phyloP scores from a whole-genome alignment of 176 grass and related monocot species.

The Miscanthus lutarioriparius region DNA sequence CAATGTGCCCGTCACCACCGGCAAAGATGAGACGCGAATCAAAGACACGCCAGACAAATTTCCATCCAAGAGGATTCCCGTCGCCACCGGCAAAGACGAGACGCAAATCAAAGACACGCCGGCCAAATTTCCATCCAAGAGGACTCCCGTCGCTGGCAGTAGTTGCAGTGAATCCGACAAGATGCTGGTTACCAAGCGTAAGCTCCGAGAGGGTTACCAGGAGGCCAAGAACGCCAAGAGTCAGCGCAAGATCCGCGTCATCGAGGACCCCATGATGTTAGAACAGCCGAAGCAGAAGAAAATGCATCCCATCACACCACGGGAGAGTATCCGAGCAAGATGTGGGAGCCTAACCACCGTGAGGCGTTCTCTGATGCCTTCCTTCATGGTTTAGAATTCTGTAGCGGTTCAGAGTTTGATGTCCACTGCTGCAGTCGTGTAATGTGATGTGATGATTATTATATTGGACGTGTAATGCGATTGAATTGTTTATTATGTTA shows the following conservation, averaged over 20 bases:
- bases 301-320: too few species aligned
- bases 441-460: background rate
- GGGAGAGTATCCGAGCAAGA: background rate
- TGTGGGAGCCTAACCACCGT: background rate
- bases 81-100: background rate
- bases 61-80: background rate
- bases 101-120: too few species aligned
- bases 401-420: background rate
- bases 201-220: background rate
- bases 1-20: background rate
- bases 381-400: background rate
- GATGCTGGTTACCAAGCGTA: background rate
- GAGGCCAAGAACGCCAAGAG: background rate
- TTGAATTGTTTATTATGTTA: background rate
- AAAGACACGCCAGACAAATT: too few species aligned
- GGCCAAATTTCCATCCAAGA: background rate
- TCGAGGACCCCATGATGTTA: too few species aligned
- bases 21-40: too few species aligned
- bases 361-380: background rate
- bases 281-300: too few species aligned
- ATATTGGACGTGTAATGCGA: background rate
- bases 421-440: background rate
- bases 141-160: background rate
- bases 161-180: too few species aligned
- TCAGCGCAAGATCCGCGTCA: too few species aligned